phyloP scores from a whole-genome alignment of 2,329 filamentous ascomycete genomes.

The Clarireedia paspali region DNA sequence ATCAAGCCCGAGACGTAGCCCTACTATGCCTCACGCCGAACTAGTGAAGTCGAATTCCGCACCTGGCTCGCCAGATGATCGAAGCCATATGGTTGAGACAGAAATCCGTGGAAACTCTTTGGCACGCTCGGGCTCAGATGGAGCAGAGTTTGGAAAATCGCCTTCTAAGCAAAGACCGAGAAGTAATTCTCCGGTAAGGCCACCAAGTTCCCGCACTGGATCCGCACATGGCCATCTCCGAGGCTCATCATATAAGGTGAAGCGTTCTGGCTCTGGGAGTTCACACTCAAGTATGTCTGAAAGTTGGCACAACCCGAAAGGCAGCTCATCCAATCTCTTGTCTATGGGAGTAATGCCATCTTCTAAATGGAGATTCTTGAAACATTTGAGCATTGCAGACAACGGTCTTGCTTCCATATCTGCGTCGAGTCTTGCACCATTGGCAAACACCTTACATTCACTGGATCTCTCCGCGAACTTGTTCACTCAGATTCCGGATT shows the following conservation, averaged over 20 bases:
- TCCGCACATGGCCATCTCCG: conserved; percentile 51
- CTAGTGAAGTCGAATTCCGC: conserved; percentile 59
- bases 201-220: conserved; percentile 64
- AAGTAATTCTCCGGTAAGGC: conserved; percentile 76
- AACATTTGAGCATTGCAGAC: conserved; percentile 85
- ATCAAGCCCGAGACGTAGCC: conserved; percentile 53
- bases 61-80: conserved; percentile 36
- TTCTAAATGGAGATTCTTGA: conserved; percentile 90
- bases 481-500: conserved; percentile 91
- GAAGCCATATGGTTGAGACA: conserved; percentile 27
- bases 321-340: conserved; percentile 73
- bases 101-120: conserved; percentile 20
- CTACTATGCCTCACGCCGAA: conserved; percentile 56
- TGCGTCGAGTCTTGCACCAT: conserved; percentile 65
- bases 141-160: conserved; percentile 19
- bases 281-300: conserved; percentile 74
- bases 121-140: conserved; percentile 26
- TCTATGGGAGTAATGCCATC: conserved; percentile 65
- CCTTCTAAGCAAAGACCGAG: conserved; percentile 43
- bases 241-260: conserved; percentile 60
- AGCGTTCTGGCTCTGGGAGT: conserved; percentile 84
- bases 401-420: conserved; percentile 81
- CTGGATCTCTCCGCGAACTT: conserved; percentile 89
- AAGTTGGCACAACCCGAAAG: conserved; percentile 53
- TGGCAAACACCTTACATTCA: conserved; percentile 83